A percentile compares a stretch with the other conserved stretches of the same genome.
These are phyloP conservation scores for Solanum lignicaule DNA, from an alignment of 257 asterid genomes.

Conservation along the genomic window DNA sequence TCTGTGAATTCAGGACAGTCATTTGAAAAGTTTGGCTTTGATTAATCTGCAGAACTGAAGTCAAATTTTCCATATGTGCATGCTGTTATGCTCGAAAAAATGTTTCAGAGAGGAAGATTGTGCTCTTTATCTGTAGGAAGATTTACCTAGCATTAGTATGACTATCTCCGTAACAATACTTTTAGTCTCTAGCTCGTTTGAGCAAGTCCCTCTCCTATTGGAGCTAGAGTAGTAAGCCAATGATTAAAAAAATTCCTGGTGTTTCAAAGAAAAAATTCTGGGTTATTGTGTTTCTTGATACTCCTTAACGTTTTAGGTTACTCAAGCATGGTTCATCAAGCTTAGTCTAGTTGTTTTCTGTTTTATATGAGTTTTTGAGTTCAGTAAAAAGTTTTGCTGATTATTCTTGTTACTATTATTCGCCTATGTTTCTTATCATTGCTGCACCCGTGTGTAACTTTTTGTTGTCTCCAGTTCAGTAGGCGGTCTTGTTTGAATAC, in stretches of 20 bases:
- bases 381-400: background rate
- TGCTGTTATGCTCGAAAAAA: background rate
- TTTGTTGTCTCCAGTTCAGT: background rate
- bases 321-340: background rate
- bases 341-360: background rate
- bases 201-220: background rate
- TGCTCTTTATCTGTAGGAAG: background rate
- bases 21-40: background rate
- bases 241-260: background rate
- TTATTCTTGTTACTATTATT: background rate
- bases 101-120: background rate
- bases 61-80: background rate
- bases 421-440: background rate
- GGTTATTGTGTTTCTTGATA: background rate
- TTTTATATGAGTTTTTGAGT: background rate
- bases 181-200: background rate
- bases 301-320: background rate
- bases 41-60: background rate
- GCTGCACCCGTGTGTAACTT: background rate
- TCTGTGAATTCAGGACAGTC: background rate
- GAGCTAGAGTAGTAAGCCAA: background rate
- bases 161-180: background rate
- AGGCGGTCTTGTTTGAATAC: background rate
- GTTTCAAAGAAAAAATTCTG: background rate
- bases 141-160: background rate